A percentile compares a stretch with the other conserved stretches of the same genome.
Conservation (phyloP, 2,329 filamentous ascomycete genomes). For the Cladosporium sp. region DNA sequence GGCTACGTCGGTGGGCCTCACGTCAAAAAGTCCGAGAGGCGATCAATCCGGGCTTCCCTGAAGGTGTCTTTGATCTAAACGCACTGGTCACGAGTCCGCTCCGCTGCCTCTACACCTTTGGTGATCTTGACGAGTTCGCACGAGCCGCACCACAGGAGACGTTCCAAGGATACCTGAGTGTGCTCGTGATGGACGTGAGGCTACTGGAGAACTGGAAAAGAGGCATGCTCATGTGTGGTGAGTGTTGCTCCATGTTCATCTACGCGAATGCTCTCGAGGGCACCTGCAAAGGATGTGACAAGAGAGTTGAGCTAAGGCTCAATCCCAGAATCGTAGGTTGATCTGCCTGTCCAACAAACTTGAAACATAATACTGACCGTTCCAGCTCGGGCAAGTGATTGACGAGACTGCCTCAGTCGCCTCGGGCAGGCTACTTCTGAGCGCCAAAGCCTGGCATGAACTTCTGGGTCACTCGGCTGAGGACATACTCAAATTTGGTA, state of each 20-base stretch:
- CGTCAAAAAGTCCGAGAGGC: slow-evolving; percentile 53
- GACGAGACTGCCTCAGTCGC: slow-evolving; percentile 60
- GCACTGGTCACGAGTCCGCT: slow-evolving; percentile 28
- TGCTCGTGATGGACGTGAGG: slow-evolving; percentile 47
- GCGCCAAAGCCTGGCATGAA: slow-evolving; percentile 55
- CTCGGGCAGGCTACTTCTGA: slow-evolving; percentile 57
- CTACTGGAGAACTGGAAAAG: slow-evolving; percentile 45
- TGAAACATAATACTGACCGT: background rate
- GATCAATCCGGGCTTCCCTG: slow-evolving; percentile 52
- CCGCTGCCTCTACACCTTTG: slow-evolving; percentile 46
- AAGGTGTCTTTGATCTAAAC: slow-evolving; percentile 37
- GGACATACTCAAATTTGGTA: slow-evolving; percentile 45
- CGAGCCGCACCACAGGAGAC: slow-evolving; percentile 40
- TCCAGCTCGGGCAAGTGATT: slow-evolving; percentile 45
- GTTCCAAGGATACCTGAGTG: slow-evolving; percentile 48
- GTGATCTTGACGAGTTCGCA: slow-evolving; percentile 48
- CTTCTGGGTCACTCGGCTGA: slow-evolving; percentile 49
- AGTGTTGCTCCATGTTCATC: slow-evolving; percentile 56
- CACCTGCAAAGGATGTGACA: slow-evolving; percentile 47
- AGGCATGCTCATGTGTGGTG: slow-evolving; percentile 49
- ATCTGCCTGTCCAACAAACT: background rate
- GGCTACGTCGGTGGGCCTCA: slow-evolving; percentile 55
- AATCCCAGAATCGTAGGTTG: slow-evolving; percentile 46
- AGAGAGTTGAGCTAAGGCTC: slow-evolving; percentile 40
- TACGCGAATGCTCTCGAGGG: slow-evolving; percentile 53